Evolutionary conservation across 2,329 filamentous ascomycete genomes (phyloP).

Genomic region (Diaporthe ilicicola): DNA sequence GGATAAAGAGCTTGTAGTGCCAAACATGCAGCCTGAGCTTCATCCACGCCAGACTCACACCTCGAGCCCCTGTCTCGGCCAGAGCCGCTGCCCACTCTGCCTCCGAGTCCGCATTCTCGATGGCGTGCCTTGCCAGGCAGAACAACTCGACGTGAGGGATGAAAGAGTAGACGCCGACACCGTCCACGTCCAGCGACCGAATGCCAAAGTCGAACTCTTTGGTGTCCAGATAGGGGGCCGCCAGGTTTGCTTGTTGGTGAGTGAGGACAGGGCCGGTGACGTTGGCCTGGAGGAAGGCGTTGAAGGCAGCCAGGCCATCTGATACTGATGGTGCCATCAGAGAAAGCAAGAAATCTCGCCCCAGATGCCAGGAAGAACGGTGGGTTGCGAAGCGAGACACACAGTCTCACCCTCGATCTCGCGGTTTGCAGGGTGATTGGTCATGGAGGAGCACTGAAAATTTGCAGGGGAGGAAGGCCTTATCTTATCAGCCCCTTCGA

Average conservation of each 20-base stretch:
- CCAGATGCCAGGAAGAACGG: not conserved
- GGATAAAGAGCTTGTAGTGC: constrained; percentile 68
- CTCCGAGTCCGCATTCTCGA: constrained; percentile 43
- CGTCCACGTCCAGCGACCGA: constrained; percentile 78
- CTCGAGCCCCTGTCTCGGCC: not conserved
- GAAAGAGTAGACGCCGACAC: constrained; percentile 84
- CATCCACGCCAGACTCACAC: constrained; percentile 62
- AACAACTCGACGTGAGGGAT: constrained; percentile 88
- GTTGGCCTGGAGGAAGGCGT: constrained; percentile 85
- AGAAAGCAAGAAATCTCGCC: not conserved
- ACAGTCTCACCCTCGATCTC: not conserved
- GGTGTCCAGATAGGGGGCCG: constrained; percentile 17
- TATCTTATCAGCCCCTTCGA: constrained; percentile 22
- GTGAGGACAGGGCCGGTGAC: constrained; percentile 86
- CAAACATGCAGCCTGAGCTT: constrained; percentile 77
- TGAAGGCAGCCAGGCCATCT: constrained; percentile 73
- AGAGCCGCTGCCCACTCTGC: constrained; percentile 44
- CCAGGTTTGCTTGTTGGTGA: constrained; percentile 26
- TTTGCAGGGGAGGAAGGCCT: constrained; percentile 7
- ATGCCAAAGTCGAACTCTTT: constrained; percentile 69
- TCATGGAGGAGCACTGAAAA: constrained; percentile 22
- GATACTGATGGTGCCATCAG: constrained; percentile 39
- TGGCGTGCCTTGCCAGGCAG: constrained; percentile 69
- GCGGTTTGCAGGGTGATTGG: not conserved
- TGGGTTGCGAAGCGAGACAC: constrained; percentile 4